These are phyloP conservation scores for Aspergillus cavernicola DNA, from an alignment of 495 filamentous ascomycete genomes.

Conservation along the genomic window DNA sequence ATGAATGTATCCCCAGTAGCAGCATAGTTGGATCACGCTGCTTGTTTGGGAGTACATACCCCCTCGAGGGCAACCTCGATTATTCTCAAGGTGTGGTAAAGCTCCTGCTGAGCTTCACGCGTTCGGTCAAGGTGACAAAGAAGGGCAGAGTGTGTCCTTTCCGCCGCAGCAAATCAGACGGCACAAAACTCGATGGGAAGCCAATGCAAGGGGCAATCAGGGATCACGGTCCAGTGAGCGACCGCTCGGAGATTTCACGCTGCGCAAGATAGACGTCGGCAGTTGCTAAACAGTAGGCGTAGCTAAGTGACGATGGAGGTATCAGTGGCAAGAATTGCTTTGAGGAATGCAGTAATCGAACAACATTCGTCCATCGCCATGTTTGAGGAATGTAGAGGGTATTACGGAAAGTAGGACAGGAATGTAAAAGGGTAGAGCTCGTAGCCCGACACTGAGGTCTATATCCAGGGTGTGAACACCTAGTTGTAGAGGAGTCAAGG, in stretches of 20 bases:
- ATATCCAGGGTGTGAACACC: slow-evolving; percentile 20
- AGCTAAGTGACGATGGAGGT: slow-evolving; percentile 25
- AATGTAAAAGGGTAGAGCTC: slow-evolving; percentile 35
- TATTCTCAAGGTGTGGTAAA: slow-evolving; percentile 28
- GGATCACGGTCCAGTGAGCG: slow-evolving; percentile 40
- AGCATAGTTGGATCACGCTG: slow-evolving; percentile 38
- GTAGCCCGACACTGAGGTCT: slow-evolving; percentile 16
- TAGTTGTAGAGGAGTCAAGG: slow-evolving; percentile 20
- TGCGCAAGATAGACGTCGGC: slow-evolving; percentile 25
- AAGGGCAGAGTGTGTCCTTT: slow-evolving; percentile 29
- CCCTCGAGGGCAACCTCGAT: slow-evolving; percentile 42
- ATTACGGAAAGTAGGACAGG: slow-evolving; percentile 23
- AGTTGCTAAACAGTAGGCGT: slow-evolving; percentile 21
- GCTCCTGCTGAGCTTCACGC: slow-evolving; percentile 31
- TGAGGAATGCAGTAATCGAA: slow-evolving; percentile 37
- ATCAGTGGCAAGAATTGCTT: slow-evolving; percentile 20
- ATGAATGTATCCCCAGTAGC: slow-evolving; percentile 30
- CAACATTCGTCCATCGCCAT: slow-evolving; percentile 20
- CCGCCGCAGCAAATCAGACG: slow-evolving; percentile 45
- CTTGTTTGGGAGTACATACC: slow-evolving; percentile 31
- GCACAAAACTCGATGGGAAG: slow-evolving; percentile 32
- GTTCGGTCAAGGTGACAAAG: slow-evolving; percentile 31
- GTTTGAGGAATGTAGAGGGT: slow-evolving; percentile 17
- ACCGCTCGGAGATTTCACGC: slow-evolving; percentile 41
- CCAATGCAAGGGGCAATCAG: slow-evolving; percentile 40